Conservation (phyloP, 495 filamentous ascomycete genomes). For the Penicillium silybi region DNA sequence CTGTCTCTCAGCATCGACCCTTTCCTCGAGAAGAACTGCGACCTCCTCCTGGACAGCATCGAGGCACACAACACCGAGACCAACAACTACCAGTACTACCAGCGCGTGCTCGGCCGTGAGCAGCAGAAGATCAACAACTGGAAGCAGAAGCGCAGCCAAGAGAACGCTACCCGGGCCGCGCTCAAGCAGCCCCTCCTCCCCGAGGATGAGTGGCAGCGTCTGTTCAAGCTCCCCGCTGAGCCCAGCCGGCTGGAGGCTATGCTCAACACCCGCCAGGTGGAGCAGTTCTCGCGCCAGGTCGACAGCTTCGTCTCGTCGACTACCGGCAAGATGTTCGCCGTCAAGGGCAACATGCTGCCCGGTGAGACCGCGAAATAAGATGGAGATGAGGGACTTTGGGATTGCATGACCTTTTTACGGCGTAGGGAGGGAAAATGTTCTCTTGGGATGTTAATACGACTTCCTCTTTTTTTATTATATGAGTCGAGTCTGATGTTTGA, state of each 20-base stretch:
- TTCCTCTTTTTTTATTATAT: slow-evolving; percentile 36
- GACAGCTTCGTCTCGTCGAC: slow-evolving; percentile 92
- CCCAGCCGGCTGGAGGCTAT: slow-evolving; percentile 88
- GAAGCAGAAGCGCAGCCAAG: slow-evolving; percentile 92
- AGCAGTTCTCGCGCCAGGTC: slow-evolving; percentile 96
- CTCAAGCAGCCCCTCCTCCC: slow-evolving; percentile 87
- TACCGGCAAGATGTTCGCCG: slow-evolving; percentile 96
- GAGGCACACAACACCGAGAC: slow-evolving; percentile 96
- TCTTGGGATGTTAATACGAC: slow-evolving; percentile 46
- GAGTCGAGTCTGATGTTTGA: slow-evolving; percentile 24
- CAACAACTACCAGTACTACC: slow-evolving; percentile 99
- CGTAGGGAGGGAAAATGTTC: slow-evolving; percentile 50
- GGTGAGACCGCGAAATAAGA: slow-evolving; percentile 43
- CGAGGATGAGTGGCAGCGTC: slow-evolving; percentile 95
- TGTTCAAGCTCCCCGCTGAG: slow-evolving; percentile 96
- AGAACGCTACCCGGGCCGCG: slow-evolving; percentile 78
- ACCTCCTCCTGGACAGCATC: slow-evolving; percentile 91
- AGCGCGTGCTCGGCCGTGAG: slow-evolving; percentile 89
- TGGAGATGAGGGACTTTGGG: slow-evolving; percentile 24
- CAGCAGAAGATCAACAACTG: slow-evolving; percentile 93
- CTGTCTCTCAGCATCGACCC: slow-evolving; percentile 94
- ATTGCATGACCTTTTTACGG: slow-evolving; percentile 51
- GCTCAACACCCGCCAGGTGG: slow-evolving; percentile 90
- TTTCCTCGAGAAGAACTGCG: slow-evolving; percentile 97
- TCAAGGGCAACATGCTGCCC: slow-evolving; percentile 65